phyloP scores from a whole-genome alignment of 805 yeast genomes.

The Hermanozyma aechmeae region DNA sequence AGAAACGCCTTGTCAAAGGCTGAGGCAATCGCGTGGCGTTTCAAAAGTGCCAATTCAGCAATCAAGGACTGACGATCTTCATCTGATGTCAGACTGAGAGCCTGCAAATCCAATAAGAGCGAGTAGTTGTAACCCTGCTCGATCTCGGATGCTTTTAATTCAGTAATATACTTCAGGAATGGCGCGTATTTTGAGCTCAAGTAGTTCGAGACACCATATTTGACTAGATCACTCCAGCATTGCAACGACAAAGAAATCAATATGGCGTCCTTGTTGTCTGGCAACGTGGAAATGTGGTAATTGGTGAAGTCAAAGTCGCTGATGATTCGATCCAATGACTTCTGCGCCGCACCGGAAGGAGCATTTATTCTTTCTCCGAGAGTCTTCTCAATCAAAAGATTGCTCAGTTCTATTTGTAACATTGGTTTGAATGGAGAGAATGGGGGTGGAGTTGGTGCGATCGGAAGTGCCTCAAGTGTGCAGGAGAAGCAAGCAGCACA shows the following conservation, averaged over 20 bases:
- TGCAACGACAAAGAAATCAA: conserved; percentile 64
- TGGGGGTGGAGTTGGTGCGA: too few species aligned
- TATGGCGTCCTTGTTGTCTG: conserved; percentile 57
- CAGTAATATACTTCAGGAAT: conserved; percentile 21
- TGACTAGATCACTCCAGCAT: conserved; percentile 65
- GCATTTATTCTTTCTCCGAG: conserved; percentile 58
- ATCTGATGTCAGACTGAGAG: conserved; percentile 22
- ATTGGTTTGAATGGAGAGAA: too few species aligned
- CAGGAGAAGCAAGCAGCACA: too few species aligned
- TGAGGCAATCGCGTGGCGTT: conserved; percentile 83
- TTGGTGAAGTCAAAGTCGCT: conserved; percentile 96
- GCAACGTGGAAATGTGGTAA: conserved; percentile 78
- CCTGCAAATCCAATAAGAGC: conserved; percentile 51
- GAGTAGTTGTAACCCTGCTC: conserved; percentile 84
- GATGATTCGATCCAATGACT: conserved; percentile 71
- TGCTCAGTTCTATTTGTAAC: conserved; percentile 82
- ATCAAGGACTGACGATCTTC: conserved; percentile 47
- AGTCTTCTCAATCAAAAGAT: conserved; percentile 73
- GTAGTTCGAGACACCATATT: conserved; percentile 54
- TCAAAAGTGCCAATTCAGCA: conserved; percentile 60
- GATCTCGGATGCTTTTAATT: conserved; percentile 23
- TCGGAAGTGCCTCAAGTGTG: too few species aligned
- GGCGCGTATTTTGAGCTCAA: conserved; percentile 42
- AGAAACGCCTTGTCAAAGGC: conserved; percentile 84
- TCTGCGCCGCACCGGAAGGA: conserved; percentile 18